A percentile compares a stretch with the other conserved stretches of the same genome.
Evolutionary conservation across 305 asterid species (phyloP).

Genomic region (Fraxinus albicans): DNA sequence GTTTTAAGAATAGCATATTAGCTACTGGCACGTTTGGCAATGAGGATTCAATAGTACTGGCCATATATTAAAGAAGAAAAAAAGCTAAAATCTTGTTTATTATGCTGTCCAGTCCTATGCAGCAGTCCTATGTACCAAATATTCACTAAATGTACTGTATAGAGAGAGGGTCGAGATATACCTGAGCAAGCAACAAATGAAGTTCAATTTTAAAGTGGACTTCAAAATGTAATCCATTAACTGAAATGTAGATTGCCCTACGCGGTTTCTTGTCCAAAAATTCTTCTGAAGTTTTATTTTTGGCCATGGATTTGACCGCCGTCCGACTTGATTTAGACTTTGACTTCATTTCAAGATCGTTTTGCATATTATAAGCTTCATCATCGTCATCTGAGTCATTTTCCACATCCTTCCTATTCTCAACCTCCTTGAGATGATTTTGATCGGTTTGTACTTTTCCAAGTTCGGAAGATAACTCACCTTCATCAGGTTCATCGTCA

Average conservation of each 20-base stretch:
- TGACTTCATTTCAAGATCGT: slow-evolving; percentile 30
- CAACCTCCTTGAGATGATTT: slow-evolving; percentile 34
- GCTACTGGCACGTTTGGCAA: not conserved
- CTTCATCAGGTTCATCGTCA: slow-evolving; percentile 45
- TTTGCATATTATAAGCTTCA: slow-evolving; percentile 29
- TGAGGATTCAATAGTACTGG: not conserved
- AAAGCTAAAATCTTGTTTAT: not conserved
- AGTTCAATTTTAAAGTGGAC: slow-evolving; percentile 70
- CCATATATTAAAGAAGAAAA: not conserved
- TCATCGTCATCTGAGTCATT: slow-evolving; percentile 26
- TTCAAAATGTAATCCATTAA: slow-evolving; percentile 47
- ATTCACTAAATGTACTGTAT: not conserved
- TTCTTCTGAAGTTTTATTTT: slow-evolving; percentile 20
- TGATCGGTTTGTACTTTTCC: slow-evolving; percentile 21
- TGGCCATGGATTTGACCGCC: slow-evolving; percentile 16
- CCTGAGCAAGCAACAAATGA: slow-evolving; percentile 88
- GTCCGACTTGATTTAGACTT: slow-evolving; percentile 34
- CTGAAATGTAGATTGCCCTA: slow-evolving; percentile 36
- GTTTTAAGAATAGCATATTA: not conserved
- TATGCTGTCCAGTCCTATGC: not conserved
- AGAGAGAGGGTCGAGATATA: slow-evolving; percentile 18
- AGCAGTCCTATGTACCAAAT: not conserved
- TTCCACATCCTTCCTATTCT: slow-evolving; percentile 35
- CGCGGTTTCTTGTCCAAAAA: slow-evolving; percentile 22
- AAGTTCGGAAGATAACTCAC: slow-evolving; percentile 32